Percentiles rank a stretch among this genome's conserved stretches.
Conservation (phyloP, 352 stramenopile genomes). For the Phytophthora kernoviae region DNA sequence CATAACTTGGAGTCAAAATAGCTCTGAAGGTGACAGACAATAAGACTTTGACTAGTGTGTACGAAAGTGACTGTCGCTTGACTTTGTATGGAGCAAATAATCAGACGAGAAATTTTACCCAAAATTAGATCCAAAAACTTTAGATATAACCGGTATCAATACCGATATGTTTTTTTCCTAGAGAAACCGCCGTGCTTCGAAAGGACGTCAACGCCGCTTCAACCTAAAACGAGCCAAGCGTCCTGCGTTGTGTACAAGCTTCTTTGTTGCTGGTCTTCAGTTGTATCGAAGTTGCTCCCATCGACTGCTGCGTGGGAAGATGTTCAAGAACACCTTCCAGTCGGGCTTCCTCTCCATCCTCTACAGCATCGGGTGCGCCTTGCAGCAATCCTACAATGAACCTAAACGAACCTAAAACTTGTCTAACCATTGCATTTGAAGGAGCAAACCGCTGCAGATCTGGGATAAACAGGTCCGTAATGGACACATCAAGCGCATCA, state of each 20-base stretch:
- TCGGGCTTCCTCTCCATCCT: slow-evolving; percentile 98
- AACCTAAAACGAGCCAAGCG: too few species aligned
- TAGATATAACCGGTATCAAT: neutral
- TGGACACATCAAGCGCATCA: slow-evolving; percentile 99
- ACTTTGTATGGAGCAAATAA: too few species aligned
- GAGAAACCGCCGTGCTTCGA: neutral
- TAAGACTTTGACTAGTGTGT: too few species aligned
- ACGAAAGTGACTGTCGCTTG: too few species aligned
- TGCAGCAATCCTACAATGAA: slow-evolving; percentile 1
- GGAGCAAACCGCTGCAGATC: slow-evolving; percentile 97
- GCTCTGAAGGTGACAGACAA: too few species aligned
- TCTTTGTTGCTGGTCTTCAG: neutral
- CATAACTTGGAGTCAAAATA: too few species aligned
- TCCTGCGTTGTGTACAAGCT: neutral
- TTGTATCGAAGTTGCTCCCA: neutral
- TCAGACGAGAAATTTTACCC: neutral
- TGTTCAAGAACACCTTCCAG: slow-evolving; percentile 99
- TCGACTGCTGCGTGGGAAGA: slow-evolving; percentile 24
- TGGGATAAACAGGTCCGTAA: slow-evolving; percentile 98
- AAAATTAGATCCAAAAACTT: neutral
- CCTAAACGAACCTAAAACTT: too few species aligned
- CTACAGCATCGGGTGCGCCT: slow-evolving; percentile 94
- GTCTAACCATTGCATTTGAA: slow-evolving; percentile 23
- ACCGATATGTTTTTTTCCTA: neutral
- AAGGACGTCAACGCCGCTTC: neutral